Base-by-base conservation (phyloP, 116 monocot species). In the Thalassia testudinum region DNA sequence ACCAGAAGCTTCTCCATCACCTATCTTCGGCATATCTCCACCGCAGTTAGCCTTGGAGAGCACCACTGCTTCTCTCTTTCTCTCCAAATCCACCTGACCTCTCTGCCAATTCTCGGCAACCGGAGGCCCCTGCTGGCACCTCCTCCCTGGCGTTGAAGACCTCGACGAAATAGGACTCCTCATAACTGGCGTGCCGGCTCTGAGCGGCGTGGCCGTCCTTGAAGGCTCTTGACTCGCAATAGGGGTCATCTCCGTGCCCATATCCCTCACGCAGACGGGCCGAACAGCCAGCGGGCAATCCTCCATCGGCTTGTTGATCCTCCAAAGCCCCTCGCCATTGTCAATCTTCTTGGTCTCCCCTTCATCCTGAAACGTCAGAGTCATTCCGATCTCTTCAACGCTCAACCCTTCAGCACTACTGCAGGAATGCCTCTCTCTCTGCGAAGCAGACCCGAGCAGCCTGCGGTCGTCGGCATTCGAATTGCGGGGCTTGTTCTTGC, bases 161-260 rank as follows among this genome's bases (percentile, higher is more conserved):
- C 79, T 74, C 2, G 92, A 92, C 24, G 80, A 73, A 1, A 74
- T 73, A 1, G 87, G 92, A 50, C 83, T 92, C 44, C 61, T 64
- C 30, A 72, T 4, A 56, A 70, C 80, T 1, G 86, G 92, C 0
- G 87, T 86, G 7, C 75, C 67, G 0, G 83, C 74, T 24, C 92
- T 63, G 7, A 80, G 25, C 0, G 87, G 92, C 5, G 86, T 93
- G 12, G 60, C 78, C 15, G 76, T 74, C 64, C 83, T 69, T 1
- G 87, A 87, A 1, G 87, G 93, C 56, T 81, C 93, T 53, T 83
- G 76, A 59, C 93, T 93, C 5, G 81, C 87, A 17, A 78, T 74
- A 1, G 93, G 93, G 0, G 93, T 93, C 93, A 93, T 93, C 62
- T 93, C 93, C 0, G 93, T 93, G 14, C 93, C 93, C 66, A 81